Evolutionary conservation across 192 early-diverging fungal genomes (phyloP), one percentile per base, ranked within the genome.

Genomic region (Podila epicladia): DNA sequence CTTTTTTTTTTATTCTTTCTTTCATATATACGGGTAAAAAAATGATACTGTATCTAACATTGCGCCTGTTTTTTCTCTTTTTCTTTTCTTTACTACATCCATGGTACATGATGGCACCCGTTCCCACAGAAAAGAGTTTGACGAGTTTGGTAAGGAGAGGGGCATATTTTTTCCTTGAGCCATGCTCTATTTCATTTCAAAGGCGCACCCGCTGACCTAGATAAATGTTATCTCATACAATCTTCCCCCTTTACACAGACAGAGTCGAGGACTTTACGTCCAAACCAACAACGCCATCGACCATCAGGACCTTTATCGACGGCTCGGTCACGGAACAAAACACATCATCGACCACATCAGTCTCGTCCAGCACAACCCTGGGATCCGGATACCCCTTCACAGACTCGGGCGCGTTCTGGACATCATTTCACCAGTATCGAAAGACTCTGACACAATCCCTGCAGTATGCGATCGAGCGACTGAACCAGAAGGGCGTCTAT

Each of bases 401-500:
- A 9, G 77, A 80, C 35, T 80, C 77, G 7, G 66, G 67, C 26
- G 71, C 71, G 33, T 80, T 73, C 67, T 80, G 77, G 66, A 65
- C 71, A 0, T 80, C 71, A 9, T 80, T 73, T n/a, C 77, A 73
- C 45, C 77, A 82, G 24, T 86, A 86, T 32, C 69, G 78, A 29
- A 73, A 65, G 31, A 63, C 71, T 28, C 61, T 86, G 49, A 68
- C 73, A 1, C 69, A 72, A 61, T 82, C 82, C 5, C 61, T 86
- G n/a, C 82, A 82, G 28, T 82, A 86, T 60, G 85, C 79, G 9
- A 79, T 86, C 61, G 79, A 83, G 41, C 49, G 71, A 6, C 55
- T 86, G 38, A 86, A 84, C 58, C 74, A 86, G 50, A 83, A 78
- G 33, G 85, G 78, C 13, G 83, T 88, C 2, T 85, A 85, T 29